phyloP scores from a whole-genome alignment of 202 grass and related monocot genomes.

The Carex sylvatica region DNA sequence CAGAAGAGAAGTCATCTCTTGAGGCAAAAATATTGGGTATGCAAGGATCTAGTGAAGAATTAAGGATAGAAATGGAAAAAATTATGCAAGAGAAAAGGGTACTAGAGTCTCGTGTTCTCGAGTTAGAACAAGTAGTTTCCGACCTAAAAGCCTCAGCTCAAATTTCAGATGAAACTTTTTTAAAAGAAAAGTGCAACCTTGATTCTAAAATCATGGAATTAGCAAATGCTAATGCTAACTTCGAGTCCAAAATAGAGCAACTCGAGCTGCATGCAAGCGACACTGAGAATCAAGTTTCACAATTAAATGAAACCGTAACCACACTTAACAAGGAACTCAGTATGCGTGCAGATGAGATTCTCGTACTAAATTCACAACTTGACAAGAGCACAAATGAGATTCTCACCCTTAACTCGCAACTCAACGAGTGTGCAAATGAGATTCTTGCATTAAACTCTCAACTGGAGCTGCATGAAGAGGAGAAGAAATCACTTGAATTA shows the following conservation, averaged over 20 bases:
- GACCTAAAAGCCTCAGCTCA: slow-evolving; percentile 44
- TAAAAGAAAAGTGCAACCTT: slow-evolving; percentile 55
- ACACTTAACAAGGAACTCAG: slow-evolving; percentile 30
- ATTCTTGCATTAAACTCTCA: slow-evolving; percentile 28
- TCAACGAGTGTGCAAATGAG: slow-evolving; percentile 47
- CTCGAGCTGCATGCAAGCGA: slow-evolving; percentile 37
- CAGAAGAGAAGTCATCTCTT: slow-evolving; percentile 53
- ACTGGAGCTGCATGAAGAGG: slow-evolving; percentile 38
- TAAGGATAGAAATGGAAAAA: slow-evolving; percentile 51
- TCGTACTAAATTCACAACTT: background rate
- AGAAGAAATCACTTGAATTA: slow-evolving; percentile 50
- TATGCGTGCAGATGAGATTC: background rate
- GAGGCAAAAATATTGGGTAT: slow-evolving; percentile 49
- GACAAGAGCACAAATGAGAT: background rate
- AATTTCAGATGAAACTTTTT: slow-evolving; percentile 51
- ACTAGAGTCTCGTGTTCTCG: slow-evolving; percentile 38
- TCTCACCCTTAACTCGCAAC: background rate
- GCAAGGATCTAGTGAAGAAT: slow-evolving; percentile 34
- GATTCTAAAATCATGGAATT: slow-evolving; percentile 44
- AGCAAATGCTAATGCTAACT: slow-evolving; percentile 44
- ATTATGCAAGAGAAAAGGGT: slow-evolving; percentile 39
- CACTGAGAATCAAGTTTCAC: slow-evolving; percentile 40
- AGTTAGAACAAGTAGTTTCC: slow-evolving; percentile 45
- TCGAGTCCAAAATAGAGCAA: slow-evolving; percentile 37
- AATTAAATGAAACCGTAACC: slow-evolving; percentile 41